phyloP scores from a whole-genome alignment of 129 eudicot species.

The Silybum marianum region DNA sequence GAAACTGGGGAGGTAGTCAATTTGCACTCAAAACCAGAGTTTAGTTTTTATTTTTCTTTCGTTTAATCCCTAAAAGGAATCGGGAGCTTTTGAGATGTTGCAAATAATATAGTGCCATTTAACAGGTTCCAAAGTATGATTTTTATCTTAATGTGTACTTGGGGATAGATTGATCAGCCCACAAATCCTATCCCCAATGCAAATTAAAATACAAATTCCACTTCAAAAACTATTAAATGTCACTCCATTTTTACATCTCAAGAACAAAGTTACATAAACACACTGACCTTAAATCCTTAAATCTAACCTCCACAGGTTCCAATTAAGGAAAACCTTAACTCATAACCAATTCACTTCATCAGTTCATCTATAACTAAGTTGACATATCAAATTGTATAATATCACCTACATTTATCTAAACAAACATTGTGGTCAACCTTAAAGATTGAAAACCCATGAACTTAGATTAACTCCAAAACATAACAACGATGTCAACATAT shows the following conservation, averaged over 20 bases:
- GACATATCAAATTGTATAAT: not conserved
- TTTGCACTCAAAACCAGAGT: not conserved
- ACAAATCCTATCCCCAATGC: not conserved
- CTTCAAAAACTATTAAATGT: not conserved
- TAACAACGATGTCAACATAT: not conserved
- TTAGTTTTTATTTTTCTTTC: not conserved
- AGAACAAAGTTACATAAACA: not conserved
- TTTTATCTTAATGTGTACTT: too few relatives aligned
- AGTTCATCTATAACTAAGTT: constrained; percentile 12
- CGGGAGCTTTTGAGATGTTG: not conserved
- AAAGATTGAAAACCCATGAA: not conserved
- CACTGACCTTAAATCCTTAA: not conserved
- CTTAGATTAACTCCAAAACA: not conserved
- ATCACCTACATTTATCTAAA: not conserved
- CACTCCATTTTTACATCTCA: not conserved
- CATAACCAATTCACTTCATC: not conserved
- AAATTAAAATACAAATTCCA: not conserved
- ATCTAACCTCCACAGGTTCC: not conserved
- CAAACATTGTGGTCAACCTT: not conserved
- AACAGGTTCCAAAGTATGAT: not conserved
- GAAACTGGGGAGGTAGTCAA: not conserved
- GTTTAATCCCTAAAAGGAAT: not conserved
- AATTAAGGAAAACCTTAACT: not conserved
- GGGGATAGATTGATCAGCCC: not conserved
- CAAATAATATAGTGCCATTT: not conserved